phyloP scores from a whole-genome alignment of 225 moss, liverwort and hornwort genomes.

The Pseudoscleropodium purum region DNA sequence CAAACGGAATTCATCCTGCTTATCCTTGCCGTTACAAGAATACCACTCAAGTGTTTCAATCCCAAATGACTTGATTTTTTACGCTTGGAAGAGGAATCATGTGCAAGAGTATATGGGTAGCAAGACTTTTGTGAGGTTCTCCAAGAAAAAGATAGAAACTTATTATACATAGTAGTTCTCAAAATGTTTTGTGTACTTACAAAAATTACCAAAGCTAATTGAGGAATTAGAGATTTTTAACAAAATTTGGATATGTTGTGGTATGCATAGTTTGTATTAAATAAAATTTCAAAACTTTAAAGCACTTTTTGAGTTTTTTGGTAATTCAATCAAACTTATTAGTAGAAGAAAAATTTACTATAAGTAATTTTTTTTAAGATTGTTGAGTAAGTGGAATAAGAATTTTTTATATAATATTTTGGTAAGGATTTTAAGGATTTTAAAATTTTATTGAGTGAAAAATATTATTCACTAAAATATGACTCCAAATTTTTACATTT shows the following conservation, averaged over 20 bases:
- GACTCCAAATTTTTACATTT: too few species aligned
- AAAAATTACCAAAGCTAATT: neutral
- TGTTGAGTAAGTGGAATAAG: neutral
- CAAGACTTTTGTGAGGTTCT: neutral
- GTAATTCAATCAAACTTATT: too few species aligned
- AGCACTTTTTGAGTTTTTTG: neutral
- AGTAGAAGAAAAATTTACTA: neutral
- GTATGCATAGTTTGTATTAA: neutral
- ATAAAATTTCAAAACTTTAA: neutral
- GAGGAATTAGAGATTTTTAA: neutral
- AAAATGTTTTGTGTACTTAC: neutral
- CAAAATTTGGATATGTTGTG: neutral
- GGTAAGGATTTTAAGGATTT: too few species aligned
- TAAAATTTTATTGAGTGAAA: too few species aligned
- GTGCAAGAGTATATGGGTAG: neutral
- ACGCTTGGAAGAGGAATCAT: neutral
- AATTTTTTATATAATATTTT: neutral
- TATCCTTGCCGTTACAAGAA: neutral
- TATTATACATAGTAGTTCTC: neutral
- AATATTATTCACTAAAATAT: too few species aligned
- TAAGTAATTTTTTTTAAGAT: neutral
- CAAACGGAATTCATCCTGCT: neutral
- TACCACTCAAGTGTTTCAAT: neutral
- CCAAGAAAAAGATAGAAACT: neutral
- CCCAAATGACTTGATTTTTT: neutral